Evolutionary conservation across 139 green algal genomes (phyloP), one percentile per base, ranked within the genome.

Genomic region (Asterochloris sp.): DNA sequence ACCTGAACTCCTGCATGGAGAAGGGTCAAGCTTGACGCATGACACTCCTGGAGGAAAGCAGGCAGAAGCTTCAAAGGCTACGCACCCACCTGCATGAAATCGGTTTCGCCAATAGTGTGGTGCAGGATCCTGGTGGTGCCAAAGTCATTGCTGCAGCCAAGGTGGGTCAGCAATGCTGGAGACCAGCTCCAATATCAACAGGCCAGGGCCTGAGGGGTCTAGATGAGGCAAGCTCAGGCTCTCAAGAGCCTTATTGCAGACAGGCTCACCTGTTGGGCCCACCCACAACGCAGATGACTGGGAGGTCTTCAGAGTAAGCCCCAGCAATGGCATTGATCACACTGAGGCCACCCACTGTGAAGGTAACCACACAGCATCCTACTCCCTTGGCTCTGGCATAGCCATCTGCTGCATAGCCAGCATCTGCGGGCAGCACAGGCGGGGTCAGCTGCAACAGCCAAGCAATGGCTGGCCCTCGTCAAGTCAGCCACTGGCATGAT

Each of bases 371-470:
- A 21, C 88, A 61, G 38, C 85, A 90, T 23, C 85, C 91, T 13
- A 95, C 80, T 15, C 94, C 93, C 68, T 86, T 86, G 63, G 83
- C 91, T 9, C 93, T 87, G 0, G 93, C 90, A 71, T 94, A 95
- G 1, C 94, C 94, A 76, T 97, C 94, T 2, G 94, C 94, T 10
- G 94, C 94, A 79, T 97, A 97, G 0, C 94, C 82, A 76, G 81
- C 81, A 68, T 78, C 66, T 77, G 60, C 27, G 16, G 13, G 29
- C 47, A 61, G 38, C 24, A 69, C 13, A 17, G 19, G 26, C 74
- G 63, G 13, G 69, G 62, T 71, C 60, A 24, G 24, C 17, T 26
- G 69, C 13, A 21, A 12, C 68, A 13, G 71, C 74, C 16, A 62
- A n/a, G 60, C 38, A 75, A 62, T 17, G 68, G 19, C 1, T 69